Evolutionary conservation across 441 rosid genomes (phyloP).

Genomic region (Capsella rubella): DNA sequence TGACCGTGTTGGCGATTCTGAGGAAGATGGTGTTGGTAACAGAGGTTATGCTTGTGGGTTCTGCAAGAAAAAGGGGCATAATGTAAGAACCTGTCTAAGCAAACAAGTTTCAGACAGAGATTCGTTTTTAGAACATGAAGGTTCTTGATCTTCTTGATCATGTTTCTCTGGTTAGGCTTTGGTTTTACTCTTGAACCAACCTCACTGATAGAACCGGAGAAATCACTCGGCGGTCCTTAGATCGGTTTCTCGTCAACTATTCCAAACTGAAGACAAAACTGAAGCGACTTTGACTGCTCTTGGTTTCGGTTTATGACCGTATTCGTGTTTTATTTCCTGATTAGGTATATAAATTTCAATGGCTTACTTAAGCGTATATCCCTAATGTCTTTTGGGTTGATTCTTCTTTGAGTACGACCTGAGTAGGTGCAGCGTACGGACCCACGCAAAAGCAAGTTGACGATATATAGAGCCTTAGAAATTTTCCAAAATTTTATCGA

Average conservation of each 20-base stretch:
- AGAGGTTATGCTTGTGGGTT: slow-evolving; percentile 57
- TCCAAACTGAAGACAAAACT: not conserved
- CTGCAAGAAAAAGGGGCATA: slow-evolving; percentile 64
- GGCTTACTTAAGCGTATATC: not conserved
- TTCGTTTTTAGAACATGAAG: slow-evolving; percentile 26
- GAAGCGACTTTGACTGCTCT: not conserved
- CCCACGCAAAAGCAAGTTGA: not conserved
- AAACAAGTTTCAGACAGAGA: slow-evolving; percentile 38
- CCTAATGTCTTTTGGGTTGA: not conserved
- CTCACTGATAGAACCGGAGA: not conserved
- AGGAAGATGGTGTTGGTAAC: slow-evolving; percentile 24
- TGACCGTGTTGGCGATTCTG: slow-evolving; percentile 12
- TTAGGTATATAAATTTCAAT: not conserved
- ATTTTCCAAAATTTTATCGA: not conserved
- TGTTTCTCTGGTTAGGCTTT: slow-evolving; percentile 21
- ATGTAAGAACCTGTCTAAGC: slow-evolving; percentile 61
- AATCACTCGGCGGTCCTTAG: not conserved
- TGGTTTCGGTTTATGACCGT: not conserved
- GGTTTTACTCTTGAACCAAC: slow-evolving; percentile 2
- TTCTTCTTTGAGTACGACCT: not conserved
- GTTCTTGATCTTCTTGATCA: slow-evolving; percentile 33
- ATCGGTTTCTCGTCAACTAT: not conserved
- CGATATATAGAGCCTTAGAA: not conserved
- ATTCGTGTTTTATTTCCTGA: not conserved
- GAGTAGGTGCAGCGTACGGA: slow-evolving; percentile 4